A percentile compares a stretch with the other conserved stretches of the same genome.
These are phyloP conservation scores for Russula compacta DNA, from an alignment of 768 basidiomycete species.

Conservation along the genomic window DNA sequence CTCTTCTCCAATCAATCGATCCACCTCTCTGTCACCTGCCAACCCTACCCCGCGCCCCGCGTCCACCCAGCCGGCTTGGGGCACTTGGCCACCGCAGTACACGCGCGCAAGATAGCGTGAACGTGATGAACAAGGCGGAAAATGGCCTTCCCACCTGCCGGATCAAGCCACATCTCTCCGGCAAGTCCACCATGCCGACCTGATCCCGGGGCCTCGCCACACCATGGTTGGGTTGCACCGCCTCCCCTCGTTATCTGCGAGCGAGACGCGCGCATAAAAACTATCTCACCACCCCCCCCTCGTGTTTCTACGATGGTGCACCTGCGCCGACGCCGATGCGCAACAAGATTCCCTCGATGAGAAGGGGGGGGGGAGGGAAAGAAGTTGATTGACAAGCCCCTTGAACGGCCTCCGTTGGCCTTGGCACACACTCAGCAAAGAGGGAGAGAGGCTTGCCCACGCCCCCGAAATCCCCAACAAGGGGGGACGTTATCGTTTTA, in stretches of 20 bases:
- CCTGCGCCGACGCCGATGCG: neutral
- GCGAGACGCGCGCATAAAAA: neutral
- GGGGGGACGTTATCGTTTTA: neutral
- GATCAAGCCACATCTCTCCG: neutral
- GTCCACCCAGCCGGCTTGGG: no score
- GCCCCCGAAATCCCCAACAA: no score
- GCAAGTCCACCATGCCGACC: neutral
- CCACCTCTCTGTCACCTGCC: conserved; percentile 9
- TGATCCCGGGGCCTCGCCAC: neutral
- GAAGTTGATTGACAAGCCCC: conserved; percentile 1
- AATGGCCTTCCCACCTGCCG: neutral
- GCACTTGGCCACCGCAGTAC: conserved; percentile 5
- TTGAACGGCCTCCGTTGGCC: neutral
- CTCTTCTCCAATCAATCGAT: neutral
- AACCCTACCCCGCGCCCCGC: conserved; percentile 7
- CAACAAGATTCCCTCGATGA: neutral
- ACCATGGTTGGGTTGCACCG: neutral
- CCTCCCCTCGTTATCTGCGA: neutral
- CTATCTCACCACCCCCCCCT: neutral
- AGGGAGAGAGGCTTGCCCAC: neutral
- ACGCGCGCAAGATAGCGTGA: neutral
- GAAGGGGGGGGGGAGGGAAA: neutral
- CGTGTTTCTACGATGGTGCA: neutral
- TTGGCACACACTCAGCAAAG: neutral
- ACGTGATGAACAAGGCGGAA: neutral